Conservation (phyloP, 176 grass and related monocot genomes). For the Thalia dealbata region DNA sequence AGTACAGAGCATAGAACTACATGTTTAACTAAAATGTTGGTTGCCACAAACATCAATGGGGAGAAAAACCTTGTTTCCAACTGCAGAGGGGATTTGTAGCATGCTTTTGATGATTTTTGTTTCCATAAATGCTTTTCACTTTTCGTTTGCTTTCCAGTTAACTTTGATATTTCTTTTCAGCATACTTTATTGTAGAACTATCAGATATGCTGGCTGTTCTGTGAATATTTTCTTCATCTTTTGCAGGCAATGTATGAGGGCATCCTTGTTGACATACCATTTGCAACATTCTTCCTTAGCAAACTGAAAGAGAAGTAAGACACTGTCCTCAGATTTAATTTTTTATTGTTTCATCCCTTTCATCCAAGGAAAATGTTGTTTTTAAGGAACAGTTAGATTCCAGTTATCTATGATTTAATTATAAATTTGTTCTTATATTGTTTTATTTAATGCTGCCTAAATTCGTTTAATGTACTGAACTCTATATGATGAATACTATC, state of each 20-base stretch:
- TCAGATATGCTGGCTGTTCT: neutral
- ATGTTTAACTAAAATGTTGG: too few species aligned
- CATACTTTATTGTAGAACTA: neutral
- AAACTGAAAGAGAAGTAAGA: conserved; percentile 91
- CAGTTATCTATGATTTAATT: neutral
- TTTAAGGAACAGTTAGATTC: neutral
- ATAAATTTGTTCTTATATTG: too few species aligned
- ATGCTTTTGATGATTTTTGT: neutral
- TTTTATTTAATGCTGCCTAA: too few species aligned
- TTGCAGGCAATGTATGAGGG: conserved; percentile 80
- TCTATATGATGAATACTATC: too few species aligned
- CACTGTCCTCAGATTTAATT: neutral
- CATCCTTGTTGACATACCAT: conserved; percentile 89
- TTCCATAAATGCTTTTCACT: too few species aligned
- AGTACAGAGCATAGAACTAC: too few species aligned
- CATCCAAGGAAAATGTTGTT: neutral
- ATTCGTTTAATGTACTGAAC: too few species aligned
- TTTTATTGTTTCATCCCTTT: neutral
- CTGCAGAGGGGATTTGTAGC: too few species aligned
- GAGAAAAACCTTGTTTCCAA: too few species aligned
- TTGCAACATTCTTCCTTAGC: conserved; percentile 97
- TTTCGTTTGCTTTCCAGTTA: neutral
- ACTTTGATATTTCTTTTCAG: neutral
- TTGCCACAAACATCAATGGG: too few species aligned
- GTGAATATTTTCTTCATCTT: neutral